Conservation (phyloP, 2,329 filamentous ascomycete genomes). For the Colletotrichum eremochloae region DNA sequence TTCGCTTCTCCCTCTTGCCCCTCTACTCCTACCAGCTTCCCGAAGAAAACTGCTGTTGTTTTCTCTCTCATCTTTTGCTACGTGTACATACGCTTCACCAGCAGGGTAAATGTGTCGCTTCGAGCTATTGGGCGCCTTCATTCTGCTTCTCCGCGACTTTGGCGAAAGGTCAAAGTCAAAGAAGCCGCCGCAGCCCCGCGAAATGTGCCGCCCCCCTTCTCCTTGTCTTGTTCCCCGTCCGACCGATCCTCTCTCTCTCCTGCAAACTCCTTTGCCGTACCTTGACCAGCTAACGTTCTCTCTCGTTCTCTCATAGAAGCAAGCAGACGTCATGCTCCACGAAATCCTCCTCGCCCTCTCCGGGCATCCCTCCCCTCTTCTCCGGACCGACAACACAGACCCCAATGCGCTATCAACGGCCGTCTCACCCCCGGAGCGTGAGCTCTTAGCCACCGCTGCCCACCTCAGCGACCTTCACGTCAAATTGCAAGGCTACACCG, state of each 20-base stretch:
- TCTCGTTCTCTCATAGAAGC: neutral
- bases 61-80: neutral
- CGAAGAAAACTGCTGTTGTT: neutral
- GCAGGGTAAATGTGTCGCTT: constrained; percentile 64
- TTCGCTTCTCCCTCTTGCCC: neutral
- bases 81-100: neutral
- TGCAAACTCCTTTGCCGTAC: neutral
- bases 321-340: constrained; percentile 81
- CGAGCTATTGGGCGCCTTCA: constrained; percentile 64
- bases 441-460: constrained; percentile 82
- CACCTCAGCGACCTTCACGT: constrained; percentile 84
- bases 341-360: constrained; percentile 97
- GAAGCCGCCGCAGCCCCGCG: constrained; percentile 44
- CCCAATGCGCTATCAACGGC: constrained; percentile 58
- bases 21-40: neutral
- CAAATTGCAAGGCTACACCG: constrained; percentile 75
- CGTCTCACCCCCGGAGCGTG: constrained; percentile 83
- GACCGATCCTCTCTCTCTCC: constrained; percentile 17
- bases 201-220: constrained; percentile 21
- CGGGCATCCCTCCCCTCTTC: constrained; percentile 90
- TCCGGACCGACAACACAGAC: constrained; percentile 67
- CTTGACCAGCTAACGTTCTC: constrained; percentile 18
- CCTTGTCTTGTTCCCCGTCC: constrained; percentile 37
- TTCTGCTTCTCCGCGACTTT: constrained; percentile 62
- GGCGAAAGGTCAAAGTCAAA: constrained; percentile 55